These are phyloP conservation scores for Ustilago curta DNA, from an alignment of 1,284 basidiomycete species.

Conservation along the genomic window DNA sequence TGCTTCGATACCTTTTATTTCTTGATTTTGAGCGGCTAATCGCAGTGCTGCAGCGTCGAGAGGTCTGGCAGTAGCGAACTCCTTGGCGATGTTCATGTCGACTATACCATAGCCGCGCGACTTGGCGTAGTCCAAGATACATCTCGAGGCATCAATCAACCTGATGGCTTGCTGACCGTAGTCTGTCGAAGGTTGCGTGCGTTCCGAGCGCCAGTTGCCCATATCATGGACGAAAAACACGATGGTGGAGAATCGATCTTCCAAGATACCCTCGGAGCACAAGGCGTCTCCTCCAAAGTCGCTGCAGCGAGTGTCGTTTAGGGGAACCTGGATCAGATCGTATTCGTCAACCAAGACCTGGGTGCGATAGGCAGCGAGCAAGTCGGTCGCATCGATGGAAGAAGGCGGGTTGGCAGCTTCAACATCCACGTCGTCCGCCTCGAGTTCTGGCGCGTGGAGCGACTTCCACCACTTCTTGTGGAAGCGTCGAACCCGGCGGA, in stretches of 20 bases:
- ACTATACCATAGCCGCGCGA: slow-evolving; percentile 78
- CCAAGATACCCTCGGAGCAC: slow-evolving; percentile 78
- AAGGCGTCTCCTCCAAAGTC: slow-evolving; percentile 83
- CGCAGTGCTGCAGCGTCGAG: not conserved
- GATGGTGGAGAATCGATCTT: slow-evolving; percentile 37
- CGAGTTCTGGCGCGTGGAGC: slow-evolving; percentile 70
- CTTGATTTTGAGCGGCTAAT: not conserved
- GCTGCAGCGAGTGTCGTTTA: slow-evolving; percentile 77
- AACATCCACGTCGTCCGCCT: slow-evolving; percentile 29
- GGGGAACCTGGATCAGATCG: slow-evolving; percentile 82
- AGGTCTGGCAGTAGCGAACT: slow-evolving; percentile 71
- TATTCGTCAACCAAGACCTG: slow-evolving; percentile 80
- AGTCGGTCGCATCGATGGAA: slow-evolving; percentile 71
- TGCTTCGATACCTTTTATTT: not conserved
- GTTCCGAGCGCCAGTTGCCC: slow-evolving; percentile 49
- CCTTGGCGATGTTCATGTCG: slow-evolving; percentile 86
- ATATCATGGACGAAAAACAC: slow-evolving; percentile 63
- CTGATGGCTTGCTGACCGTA: slow-evolving; percentile 7
- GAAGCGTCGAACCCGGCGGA: slow-evolving; percentile 84
- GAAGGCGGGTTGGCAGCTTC: slow-evolving; percentile 15
- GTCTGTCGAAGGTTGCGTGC: not conserved
- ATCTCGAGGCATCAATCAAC: slow-evolving; percentile 81
- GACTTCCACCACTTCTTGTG: slow-evolving; percentile 92
- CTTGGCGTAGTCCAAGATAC: slow-evolving; percentile 81
- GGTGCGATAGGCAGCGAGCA: slow-evolving; percentile 86